Base-by-base conservation (phyloP, 352 stramenopile species). In the Phytophthora chlamydospora region DNA sequence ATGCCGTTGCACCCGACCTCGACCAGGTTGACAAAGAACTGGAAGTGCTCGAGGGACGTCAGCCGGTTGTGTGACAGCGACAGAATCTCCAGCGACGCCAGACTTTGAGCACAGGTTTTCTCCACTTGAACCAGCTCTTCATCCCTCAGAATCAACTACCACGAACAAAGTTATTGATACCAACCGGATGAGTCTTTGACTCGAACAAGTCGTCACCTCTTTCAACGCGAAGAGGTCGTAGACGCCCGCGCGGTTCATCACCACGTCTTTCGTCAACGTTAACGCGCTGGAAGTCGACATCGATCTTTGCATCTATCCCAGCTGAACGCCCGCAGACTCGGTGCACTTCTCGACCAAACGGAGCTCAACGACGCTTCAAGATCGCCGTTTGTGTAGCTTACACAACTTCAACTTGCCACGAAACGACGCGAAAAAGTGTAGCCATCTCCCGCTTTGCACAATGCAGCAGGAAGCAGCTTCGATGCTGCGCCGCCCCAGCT, bases 21-120 rank as follows among this genome's bases (percentile, higher is more conserved):
- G 27, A 93, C 67, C 61, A 94, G 63, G 62, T 90, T 91, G 38
- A 69, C 71, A 14, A 92, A 77, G 53, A 85, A 62, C 64, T 90
- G 70, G 36, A 92, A 94, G 29, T 84, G 58, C 4, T 85, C 54
- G 2, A 94, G 65, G 36, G 75, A 83, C 21, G 63, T 55, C 19
- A 94, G 67, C 14, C 64, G 68, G 58, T 94, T 94, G 78, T 94
- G 85, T 5, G 85, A 94, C 2, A 94, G 67, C 24, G 85, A 94
- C n/a, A 94, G 57, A 31, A 94, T 78, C 69, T 94, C 85, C 11
- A 94, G 58, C 48, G 74, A 80, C 9, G 71, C 52, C 43, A 94
- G 58, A 33, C 62, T 72, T 55, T 84, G 70, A 1, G 85, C 85
- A 54, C 83, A 94, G 42, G 42, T 50, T 19, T 79, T 66, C 41